These are phyloP conservation scores for Leishmania mexicana DNA, from an alignment of 208 protist genomes.

Conservation along the genomic window DNA sequence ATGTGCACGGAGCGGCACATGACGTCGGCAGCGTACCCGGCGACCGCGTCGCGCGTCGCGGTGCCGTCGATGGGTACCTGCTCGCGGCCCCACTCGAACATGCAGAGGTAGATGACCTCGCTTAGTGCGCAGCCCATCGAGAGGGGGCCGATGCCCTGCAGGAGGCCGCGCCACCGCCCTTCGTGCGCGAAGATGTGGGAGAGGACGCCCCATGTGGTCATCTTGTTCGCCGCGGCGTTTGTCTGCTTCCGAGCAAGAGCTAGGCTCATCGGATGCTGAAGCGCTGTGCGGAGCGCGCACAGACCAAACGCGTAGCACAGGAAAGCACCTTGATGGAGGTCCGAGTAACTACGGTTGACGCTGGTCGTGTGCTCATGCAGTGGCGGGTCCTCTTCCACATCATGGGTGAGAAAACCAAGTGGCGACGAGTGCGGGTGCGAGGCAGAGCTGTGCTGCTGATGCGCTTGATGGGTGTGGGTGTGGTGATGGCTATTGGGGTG, in stretches of 20 bases:
- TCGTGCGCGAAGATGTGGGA: conserved; percentile 46
- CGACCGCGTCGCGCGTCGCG: conserved; percentile 49
- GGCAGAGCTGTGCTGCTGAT: background rate
- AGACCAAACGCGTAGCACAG: conserved; percentile 59
- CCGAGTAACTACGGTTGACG: conserved; percentile 76
- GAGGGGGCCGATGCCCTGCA: conserved; percentile 62
- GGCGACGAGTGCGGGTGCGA: conserved; percentile 1
- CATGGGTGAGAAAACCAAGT: conserved; percentile 24
- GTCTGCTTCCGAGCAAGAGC: conserved; percentile 84
- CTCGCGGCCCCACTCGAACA: conserved; percentile 81
- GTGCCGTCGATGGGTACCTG: conserved; percentile 33
- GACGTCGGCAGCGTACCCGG: conserved; percentile 70
- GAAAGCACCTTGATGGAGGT: conserved; percentile 61
- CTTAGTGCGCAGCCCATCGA: conserved; percentile 73
- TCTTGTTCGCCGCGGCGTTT: conserved; percentile 27
- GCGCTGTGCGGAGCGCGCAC: conserved; percentile 68
- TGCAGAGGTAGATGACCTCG: conserved; percentile 78
- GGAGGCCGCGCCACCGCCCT: conserved; percentile 56
- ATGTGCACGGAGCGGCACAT: conserved; percentile 74
- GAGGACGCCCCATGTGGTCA: conserved; percentile 48
- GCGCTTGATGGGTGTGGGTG: background rate
- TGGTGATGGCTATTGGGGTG: background rate
- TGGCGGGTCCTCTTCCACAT: conserved; percentile 24
- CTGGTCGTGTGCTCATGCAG: conserved; percentile 75
- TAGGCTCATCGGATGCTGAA: conserved; percentile 85